These are phyloP conservation scores for Blechomonas ayalai DNA, from an alignment of 208 protist genomes.

Conservation along the genomic window DNA sequence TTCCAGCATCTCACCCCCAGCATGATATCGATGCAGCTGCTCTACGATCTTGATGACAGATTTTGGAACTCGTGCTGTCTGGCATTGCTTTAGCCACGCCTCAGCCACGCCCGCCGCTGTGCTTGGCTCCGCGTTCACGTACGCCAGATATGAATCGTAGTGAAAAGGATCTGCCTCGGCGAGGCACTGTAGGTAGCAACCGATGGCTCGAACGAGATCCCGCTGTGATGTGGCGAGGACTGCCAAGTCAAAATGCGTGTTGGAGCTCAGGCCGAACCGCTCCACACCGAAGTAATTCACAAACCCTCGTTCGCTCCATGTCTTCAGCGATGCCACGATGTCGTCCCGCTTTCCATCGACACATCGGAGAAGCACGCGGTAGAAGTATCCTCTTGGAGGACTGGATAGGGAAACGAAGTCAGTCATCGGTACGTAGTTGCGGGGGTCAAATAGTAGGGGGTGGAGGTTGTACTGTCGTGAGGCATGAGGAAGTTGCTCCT, in stretches of 20 bases:
- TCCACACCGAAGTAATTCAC: conserved; percentile 84
- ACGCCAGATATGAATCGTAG: conserved; percentile 42
- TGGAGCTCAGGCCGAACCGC: conserved; percentile 46
- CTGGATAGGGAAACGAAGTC: neutral
- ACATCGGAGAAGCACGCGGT: conserved; percentile 62
- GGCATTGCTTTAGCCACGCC: conserved; percentile 34
- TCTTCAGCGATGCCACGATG: conserved; percentile 15
- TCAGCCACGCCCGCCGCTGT: conserved; percentile 29
- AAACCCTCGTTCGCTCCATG: conserved; percentile 35
- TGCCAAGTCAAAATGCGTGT: conserved; percentile 52
- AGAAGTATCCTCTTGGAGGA: conserved; percentile 26
- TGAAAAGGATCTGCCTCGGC: conserved; percentile 62
- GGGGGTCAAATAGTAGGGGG: conserved; percentile 70
- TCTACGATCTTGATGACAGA: conserved; percentile 16
- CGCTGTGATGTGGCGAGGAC: conserved; percentile 23
- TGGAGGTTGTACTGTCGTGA: conserved; percentile 76
- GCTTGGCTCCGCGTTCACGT: conserved; percentile 49
- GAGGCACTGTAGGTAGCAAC: conserved; percentile 44
- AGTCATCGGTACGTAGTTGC: conserved; percentile 18
- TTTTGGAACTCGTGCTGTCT: conserved; percentile 17
- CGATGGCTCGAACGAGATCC: conserved; percentile 27
- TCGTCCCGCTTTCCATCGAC: conserved; percentile 30
- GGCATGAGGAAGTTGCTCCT: conserved; percentile 66
- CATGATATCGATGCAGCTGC: conserved; percentile 24
- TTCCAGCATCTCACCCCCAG: neutral